A percentile compares a stretch with the other conserved stretches of the same genome.
Evolutionary conservation across 2,329 filamentous ascomycete genomes (phyloP).

Genomic region (Colletotrichum cereale): DNA sequence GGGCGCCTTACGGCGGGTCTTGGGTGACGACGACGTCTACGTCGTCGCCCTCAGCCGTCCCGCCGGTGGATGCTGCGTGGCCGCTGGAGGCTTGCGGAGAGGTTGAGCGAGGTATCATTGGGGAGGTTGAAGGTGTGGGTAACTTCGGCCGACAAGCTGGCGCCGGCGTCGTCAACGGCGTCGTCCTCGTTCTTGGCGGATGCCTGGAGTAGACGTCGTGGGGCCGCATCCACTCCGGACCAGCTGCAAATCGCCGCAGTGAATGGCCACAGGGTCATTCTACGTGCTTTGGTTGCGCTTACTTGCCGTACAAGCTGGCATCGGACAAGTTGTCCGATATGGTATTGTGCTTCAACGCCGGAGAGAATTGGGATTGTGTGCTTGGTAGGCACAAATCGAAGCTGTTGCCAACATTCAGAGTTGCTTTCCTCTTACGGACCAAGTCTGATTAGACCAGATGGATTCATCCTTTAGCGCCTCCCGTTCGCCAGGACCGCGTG

Average conservation of each 20-base stretch:
- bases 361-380: not conserved
- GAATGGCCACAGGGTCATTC: constrained; percentile 53
- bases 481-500: not conserved
- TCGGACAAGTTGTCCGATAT: not conserved
- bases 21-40: constrained; percentile 52
- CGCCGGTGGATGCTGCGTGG: constrained; percentile 53
- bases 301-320: not conserved
- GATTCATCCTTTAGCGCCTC: not conserved
- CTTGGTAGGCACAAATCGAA: not conserved
- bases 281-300: not conserved
- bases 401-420: not conserved
- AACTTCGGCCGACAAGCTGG: constrained; percentile 58
- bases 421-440: not conserved
- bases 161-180: constrained; percentile 2
- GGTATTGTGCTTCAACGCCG: not conserved
- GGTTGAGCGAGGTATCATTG: constrained; percentile 55
- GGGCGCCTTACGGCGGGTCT: constrained; percentile 53
- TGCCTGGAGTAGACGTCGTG: constrained; percentile 47
- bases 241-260: constrained; percentile 55
- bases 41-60: constrained; percentile 49
- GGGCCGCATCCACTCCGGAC: constrained; percentile 52
- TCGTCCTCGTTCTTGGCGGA: constrained; percentile 22
- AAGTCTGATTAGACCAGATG: not conserved
- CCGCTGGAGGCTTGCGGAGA: constrained; percentile 63
- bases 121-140: constrained; percentile 53